phyloP scores from a whole-genome alignment of 2,329 filamentous ascomycete species.

The Zymoseptoria passerinii region DNA sequence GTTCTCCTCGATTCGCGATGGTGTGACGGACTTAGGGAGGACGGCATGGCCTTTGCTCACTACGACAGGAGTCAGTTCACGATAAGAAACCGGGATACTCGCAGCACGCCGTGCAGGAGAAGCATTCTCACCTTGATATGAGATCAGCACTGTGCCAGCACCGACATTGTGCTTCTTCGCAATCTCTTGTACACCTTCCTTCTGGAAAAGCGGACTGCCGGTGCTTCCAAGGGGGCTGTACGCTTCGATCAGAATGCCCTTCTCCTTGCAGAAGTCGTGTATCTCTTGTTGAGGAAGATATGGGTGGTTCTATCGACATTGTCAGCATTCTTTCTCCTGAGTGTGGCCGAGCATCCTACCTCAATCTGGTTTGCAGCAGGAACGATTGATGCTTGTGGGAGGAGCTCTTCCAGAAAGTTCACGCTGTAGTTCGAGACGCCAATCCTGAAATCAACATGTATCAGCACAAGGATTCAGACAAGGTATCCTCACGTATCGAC shows the following conservation, averaged over 20 bases:
- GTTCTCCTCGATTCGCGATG: constrained; percentile 57
- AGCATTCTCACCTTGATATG: constrained; percentile 59
- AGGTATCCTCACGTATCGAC: not conserved
- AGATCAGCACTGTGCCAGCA: constrained; percentile 54
- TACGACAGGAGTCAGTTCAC: constrained; percentile 25
- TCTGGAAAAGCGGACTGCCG: constrained; percentile 41
- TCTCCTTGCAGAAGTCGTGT: constrained; percentile 57
- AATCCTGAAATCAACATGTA: constrained; percentile 22
- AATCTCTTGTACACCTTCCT: constrained; percentile 40
- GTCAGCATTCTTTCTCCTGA: constrained; percentile 34
- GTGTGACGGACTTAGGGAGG: constrained; percentile 53
- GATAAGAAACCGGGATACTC: not conserved
- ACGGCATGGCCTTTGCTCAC: constrained; percentile 63
- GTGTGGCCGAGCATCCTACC: not conserved
- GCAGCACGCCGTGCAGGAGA: not conserved
- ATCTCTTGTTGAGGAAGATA: constrained; percentile 64
- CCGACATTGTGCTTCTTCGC: constrained; percentile 44
- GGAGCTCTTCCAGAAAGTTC: constrained; percentile 41
- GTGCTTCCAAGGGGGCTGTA: constrained; percentile 50
- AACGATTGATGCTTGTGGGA: constrained; percentile 27
- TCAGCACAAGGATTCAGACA: not conserved
- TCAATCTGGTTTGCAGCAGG: constrained; percentile 24
- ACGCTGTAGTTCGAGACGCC: constrained; percentile 44
- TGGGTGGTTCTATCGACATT: constrained; percentile 57
- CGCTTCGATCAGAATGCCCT: constrained; percentile 63